Evolutionary conservation across 2,329 filamentous ascomycete species (phyloP), one percentile per base, ranked within the genome.

Genomic region (Pseudogymnoascus sp.): DNA sequence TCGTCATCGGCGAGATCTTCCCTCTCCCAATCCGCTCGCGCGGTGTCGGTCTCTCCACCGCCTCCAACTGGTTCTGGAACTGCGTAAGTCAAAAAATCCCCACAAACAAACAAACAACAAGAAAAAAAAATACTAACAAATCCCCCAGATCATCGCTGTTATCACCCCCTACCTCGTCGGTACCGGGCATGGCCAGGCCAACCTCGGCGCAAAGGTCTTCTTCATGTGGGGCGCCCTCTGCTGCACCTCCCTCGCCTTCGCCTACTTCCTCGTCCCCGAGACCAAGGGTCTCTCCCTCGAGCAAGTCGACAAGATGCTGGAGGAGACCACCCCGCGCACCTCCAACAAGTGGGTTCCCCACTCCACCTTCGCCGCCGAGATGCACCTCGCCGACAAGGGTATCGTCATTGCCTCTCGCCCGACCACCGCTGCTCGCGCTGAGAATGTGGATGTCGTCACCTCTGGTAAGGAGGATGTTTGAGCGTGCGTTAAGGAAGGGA

Each of bases 31-130:
- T 94, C 76, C 89, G 90, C 72, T 89, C 91, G 38, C 89, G 90
- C 69, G 91, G 91, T 78, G 90, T 95, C 65, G 91, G 83, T 71
- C 82, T 94, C 61, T 92, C 90, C 62, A 94, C 90, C 16, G 89
- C 90, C 64, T 91, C 87, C 73, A 94, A 95, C 83, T 94, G 90
- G 91, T 82, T 93, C 65, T 93, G 90, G 90, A 92, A 91, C 80
- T 90, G 86, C 75, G 56, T 60, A 60, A 60, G 56, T 60, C 50
- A 21, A 12, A 37, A 12, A 37, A 23, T 10, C 38, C n/a, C 7
- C 31, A 37, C 5, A 5, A 33, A 33, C 31, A 11, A 4, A 37
- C 5, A 5, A 33, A 33, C 31, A 11, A 4, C 10, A 33, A 33
- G 10, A 37, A 23, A 21, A 14, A 23, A 7, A 14, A n/a, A 14